phyloP scores from a whole-genome alignment of 2,329 filamentous ascomycete species.

The Fusarium pseudoanthophilum region DNA sequence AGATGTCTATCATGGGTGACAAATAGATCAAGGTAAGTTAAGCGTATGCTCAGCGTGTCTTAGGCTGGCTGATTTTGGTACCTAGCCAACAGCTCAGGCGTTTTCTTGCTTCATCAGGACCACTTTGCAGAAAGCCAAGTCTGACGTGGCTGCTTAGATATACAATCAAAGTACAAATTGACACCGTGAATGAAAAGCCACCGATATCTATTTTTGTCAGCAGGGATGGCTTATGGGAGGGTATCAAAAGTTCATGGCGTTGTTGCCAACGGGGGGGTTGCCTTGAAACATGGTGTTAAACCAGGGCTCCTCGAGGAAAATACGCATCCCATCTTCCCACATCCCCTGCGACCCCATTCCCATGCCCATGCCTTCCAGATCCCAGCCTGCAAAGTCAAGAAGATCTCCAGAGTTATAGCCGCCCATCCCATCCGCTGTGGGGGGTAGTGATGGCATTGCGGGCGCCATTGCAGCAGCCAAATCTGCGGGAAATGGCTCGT shows the following conservation, averaged over 20 bases:
- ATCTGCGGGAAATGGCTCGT: conserved; percentile 34
- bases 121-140: background rate
- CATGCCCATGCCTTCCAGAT: conserved; percentile 47
- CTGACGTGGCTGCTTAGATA: conserved; percentile 2
- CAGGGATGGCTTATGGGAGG: background rate
- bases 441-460: conserved; percentile 32
- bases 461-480: conserved; percentile 44
- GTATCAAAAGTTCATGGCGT: conserved; percentile 50
- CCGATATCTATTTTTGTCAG: background rate
- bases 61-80: background rate
- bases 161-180: background rate
- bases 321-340: conserved; percentile 50
- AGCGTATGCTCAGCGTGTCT: background rate
- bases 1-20: background rate
- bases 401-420: conserved; percentile 31
- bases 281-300: conserved; percentile 52
- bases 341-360: conserved; percentile 42
- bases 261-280: conserved; percentile 47
- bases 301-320: conserved; percentile 55
- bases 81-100: background rate
- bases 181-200: background rate
- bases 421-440: conserved; percentile 16
- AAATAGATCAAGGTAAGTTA: background rate
- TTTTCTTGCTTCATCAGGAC: background rate
- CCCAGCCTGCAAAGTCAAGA: conserved; percentile 42